Evolutionary conservation across 345 rosid genomes (phyloP).

Genomic region (Bruguiera sexangula): DNA sequence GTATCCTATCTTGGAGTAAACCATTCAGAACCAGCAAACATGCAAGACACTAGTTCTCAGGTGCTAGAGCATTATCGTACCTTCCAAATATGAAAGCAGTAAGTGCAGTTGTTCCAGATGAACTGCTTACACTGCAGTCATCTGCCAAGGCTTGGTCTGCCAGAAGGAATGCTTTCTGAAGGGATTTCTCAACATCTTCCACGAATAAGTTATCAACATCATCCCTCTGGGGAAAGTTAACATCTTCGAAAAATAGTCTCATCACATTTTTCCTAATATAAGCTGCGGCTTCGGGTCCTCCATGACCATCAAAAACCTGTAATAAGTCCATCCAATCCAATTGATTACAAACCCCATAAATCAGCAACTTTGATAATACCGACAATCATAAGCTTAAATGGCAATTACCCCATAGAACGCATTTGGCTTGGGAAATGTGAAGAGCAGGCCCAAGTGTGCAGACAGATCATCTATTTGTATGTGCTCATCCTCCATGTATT

Average conservation of each 20-base stretch:
- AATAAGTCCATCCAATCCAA: background rate
- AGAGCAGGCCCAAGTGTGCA: conserved; percentile 38
- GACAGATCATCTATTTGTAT: conserved; percentile 55
- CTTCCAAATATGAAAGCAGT: conserved; percentile 70
- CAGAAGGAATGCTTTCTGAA: conserved; percentile 55
- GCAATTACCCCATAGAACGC: conserved; percentile 61
- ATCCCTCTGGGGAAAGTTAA: conserved; percentile 51
- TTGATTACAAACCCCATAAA: conserved; percentile 1
- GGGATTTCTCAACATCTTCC: conserved; percentile 51
- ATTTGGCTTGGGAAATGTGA: conserved; percentile 52
- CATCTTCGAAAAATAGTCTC: conserved; percentile 56
- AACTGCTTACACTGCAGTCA: conserved; percentile 53
- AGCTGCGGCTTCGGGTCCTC: conserved; percentile 83
- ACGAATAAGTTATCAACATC: conserved; percentile 44
- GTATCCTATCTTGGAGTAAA: too few species aligned
- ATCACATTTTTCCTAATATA: conserved; percentile 43
- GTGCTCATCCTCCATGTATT: conserved; percentile 69
- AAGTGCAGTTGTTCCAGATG: conserved; percentile 87
- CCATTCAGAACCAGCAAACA: background rate
- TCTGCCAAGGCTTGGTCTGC: conserved; percentile 72
- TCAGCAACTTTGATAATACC: conserved; percentile 8
- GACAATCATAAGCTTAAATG: conserved; percentile 5
- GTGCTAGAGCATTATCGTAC: conserved; percentile 24
- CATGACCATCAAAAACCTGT: conserved; percentile 90
- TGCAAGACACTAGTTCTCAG: background rate